Evolutionary conservation across 148 eudicot genomes (phyloP).

Genomic region (Dysphania ambrosioides): DNA sequence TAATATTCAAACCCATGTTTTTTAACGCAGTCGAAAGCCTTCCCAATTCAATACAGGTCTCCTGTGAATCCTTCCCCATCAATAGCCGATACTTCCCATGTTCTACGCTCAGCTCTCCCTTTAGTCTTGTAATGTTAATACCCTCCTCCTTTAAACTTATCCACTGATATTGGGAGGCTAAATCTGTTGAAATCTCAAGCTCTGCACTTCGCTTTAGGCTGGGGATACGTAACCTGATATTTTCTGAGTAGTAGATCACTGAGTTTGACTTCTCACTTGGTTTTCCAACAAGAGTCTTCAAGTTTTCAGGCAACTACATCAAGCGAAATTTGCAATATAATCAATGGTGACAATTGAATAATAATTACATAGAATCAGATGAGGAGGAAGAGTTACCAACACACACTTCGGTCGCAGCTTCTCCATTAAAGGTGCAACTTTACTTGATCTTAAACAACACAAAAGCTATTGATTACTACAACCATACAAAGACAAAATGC

Average conservation of each 20-base stretch:
- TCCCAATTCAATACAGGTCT: constrained; percentile 38
- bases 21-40: constrained; percentile 38
- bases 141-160: constrained; percentile 41
- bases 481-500: not conserved
- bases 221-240: constrained; percentile 43
- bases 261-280: constrained; percentile 32
- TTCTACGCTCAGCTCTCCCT: constrained; percentile 62
- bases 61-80: constrained; percentile 24
- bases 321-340: constrained; percentile 22
- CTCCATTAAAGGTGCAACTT: constrained; percentile 52
- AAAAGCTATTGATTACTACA: constrained; percentile 9
- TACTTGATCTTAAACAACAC: constrained; percentile 43
- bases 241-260: constrained; percentile 42
- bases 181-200: constrained; percentile 49
- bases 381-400: constrained; percentile 46
- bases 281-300: constrained; percentile 28
- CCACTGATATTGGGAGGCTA: constrained; percentile 46
- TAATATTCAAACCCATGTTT: constrained; percentile 50
- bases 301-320: constrained; percentile 62
- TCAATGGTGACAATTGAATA: not conserved
- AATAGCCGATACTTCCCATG: constrained; percentile 43
- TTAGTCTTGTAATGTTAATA: constrained; percentile 45
- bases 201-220: constrained; percentile 37
- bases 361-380: not conserved
- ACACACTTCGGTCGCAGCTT: constrained; percentile 56